These are phyloP conservation scores for Phaffia tasmanica DNA, from an alignment of 768 basidiomycete genomes.

Conservation along the genomic window DNA sequence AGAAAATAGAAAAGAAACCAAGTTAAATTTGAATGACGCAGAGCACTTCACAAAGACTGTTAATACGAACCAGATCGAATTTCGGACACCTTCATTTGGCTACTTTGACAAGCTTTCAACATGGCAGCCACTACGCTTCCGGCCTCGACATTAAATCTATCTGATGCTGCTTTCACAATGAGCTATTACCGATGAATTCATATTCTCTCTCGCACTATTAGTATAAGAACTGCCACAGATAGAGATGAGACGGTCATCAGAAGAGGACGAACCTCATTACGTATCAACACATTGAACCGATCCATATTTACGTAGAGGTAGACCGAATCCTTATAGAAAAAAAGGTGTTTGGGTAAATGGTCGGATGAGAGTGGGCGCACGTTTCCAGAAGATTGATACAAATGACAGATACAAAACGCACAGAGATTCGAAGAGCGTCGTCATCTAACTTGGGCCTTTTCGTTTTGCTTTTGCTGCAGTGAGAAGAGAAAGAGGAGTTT, in stretches of 20 bases:
- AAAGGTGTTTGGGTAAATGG: background rate
- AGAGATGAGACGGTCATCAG: background rate
- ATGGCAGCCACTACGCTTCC: constrained; percentile 60
- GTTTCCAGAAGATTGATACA: background rate
- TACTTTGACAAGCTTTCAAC: constrained; percentile 49
- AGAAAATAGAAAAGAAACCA: background rate
- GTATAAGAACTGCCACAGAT: background rate
- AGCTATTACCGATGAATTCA: constrained; percentile 45
- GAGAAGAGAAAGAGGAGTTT: background rate
- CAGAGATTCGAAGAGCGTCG: background rate
- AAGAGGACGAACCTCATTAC: constrained; percentile 58
- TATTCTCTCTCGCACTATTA: background rate
- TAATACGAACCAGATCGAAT: constrained; percentile 22
- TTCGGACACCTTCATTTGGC: constrained; percentile 29
- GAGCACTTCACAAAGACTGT: background rate
- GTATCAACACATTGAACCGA: constrained; percentile 71
- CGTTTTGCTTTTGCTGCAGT: constrained; percentile 1
- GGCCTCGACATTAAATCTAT: constrained; percentile 67
- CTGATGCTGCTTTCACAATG: constrained; percentile 60
- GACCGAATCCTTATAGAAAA: constrained; percentile 6
- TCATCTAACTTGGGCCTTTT: constrained; percentile 17
- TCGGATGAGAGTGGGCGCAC: background rate
- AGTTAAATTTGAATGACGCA: background rate
- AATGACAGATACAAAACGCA: background rate
- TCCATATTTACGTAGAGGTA: constrained; percentile 83